phyloP scores from a whole-genome alignment of 139 green algal genomes.

The Picochlorum costavermella region DNA sequence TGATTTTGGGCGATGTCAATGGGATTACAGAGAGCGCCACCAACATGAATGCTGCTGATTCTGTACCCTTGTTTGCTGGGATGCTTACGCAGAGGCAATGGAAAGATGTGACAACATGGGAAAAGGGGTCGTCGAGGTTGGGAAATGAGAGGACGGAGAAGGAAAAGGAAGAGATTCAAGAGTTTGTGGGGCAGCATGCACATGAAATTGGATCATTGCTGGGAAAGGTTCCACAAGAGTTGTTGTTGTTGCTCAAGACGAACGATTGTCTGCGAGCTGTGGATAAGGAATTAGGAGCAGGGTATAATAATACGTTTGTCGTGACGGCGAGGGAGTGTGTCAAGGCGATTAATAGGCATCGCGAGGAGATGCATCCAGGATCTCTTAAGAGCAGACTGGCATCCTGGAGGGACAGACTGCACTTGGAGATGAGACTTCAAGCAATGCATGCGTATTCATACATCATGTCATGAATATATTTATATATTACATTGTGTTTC shows the following conservation, averaged over 20 bases:
- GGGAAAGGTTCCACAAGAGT: constrained; percentile 56
- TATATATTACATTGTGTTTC: too few relatives aligned
- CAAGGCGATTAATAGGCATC: constrained; percentile 50
- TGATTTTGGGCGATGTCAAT: constrained; percentile 56
- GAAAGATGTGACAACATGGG: constrained; percentile 51
- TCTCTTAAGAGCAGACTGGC: background rate
- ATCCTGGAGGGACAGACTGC: background rate
- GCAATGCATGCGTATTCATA: background rate
- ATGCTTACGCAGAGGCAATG: constrained; percentile 84
- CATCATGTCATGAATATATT: background rate
- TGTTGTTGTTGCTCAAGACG: constrained; percentile 94
- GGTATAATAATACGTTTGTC: constrained; percentile 53
- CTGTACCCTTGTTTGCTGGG: constrained; percentile 68
- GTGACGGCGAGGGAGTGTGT: constrained; percentile 77
- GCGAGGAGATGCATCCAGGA: background rate
- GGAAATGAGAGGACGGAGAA: constrained; percentile 4
- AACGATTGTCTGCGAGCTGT: constrained; percentile 86
- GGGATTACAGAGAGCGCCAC: constrained; percentile 6
- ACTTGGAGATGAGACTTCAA: constrained; percentile 1
- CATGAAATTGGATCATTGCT: constrained; percentile 71
- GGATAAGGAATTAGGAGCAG: constrained; percentile 29
- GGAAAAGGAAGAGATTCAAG: constrained; percentile 40
- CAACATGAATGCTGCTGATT: constrained; percentile 75
- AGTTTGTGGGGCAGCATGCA: constrained; percentile 58
- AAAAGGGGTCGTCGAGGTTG: background rate